Evolutionary conservation across 139 green algal genomes (phyloP).

Genomic region (Coccomyxa sp.): DNA sequence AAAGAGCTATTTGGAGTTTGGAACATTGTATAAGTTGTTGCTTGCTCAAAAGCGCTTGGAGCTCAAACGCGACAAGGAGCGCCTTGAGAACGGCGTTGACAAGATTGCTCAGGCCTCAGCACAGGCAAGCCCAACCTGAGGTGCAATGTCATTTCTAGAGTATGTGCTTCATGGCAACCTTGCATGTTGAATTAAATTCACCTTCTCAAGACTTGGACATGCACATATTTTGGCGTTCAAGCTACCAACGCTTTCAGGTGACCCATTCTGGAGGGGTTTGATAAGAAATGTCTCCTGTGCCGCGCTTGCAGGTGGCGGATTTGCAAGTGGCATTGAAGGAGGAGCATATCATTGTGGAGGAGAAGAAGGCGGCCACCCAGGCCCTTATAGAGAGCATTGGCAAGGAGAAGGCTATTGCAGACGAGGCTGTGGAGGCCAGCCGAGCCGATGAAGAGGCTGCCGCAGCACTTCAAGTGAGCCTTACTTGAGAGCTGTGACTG

Average conservation of each 20-base stretch:
- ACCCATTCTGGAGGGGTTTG: no score
- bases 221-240: no score
- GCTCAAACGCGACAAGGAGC: slow-evolving; percentile 58
- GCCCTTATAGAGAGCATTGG: slow-evolving; percentile 87
- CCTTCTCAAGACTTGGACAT: no score
- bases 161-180: not conserved
- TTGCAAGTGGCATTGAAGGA: slow-evolving; percentile 75
- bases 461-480: slow-evolving; percentile 30
- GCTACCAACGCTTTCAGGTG: no score
- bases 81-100: slow-evolving; percentile 78
- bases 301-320: slow-evolving; percentile 85
- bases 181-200: no score
- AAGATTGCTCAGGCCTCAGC: slow-evolving; percentile 78
- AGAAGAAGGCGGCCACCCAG: slow-evolving; percentile 85
- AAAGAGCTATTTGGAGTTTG: slow-evolving; percentile 92
- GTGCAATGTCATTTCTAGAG: not conserved
- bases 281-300: no score
- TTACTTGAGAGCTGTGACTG: no score
- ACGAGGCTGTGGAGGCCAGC: slow-evolving; percentile 79
- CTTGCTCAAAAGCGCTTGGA: slow-evolving; percentile 57
- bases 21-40: slow-evolving; percentile 78
- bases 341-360: slow-evolving; percentile 84
- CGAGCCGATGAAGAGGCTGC: slow-evolving; percentile 65
- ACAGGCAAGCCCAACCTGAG: slow-evolving; percentile 34
- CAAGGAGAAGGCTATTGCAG: slow-evolving; percentile 82